A percentile compares a stretch with the other conserved stretches of the same genome.
Evolutionary conservation across 2,329 filamentous ascomycete species (phyloP).

Genomic region (Ophiostoma pallidulum): DNA sequence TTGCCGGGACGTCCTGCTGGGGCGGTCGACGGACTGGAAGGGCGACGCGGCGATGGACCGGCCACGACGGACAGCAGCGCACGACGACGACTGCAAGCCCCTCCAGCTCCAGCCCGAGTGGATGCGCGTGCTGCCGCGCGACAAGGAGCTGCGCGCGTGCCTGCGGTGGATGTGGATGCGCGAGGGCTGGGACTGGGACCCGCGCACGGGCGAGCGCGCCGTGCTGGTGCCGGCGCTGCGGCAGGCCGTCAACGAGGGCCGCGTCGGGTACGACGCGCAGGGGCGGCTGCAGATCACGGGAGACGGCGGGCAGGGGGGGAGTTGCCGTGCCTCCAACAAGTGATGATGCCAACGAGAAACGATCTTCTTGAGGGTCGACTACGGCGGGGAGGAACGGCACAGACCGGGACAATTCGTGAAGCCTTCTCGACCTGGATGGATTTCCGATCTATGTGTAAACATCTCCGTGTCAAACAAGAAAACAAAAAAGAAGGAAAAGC

Average conservation of each 20-base stretch:
- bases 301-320: not conserved
- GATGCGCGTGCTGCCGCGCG: conserved; percentile 72
- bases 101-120: conserved; percentile 88
- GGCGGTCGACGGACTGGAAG: conserved; percentile 55
- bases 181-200: conserved; percentile 77
- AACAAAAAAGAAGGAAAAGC: not conserved
- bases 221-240: conserved; percentile 44
- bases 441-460: too few relatives aligned
- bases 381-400: too few relatives aligned
- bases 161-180: conserved; percentile 87
- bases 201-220: conserved; percentile 53
- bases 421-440: too few relatives aligned
- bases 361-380: too few relatives aligned
- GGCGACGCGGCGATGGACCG: conserved; percentile 37
- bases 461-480: too few relatives aligned
- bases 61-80: conserved; percentile 20
- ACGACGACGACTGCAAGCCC: too few relatives aligned
- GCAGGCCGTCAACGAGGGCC: conserved; percentile 45
- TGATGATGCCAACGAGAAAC: too few relatives aligned
- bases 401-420: too few relatives aligned
- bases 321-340: too few relatives aligned
- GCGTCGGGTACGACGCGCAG: conserved; percentile 45
- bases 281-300: conserved; percentile 30
- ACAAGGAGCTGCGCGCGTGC: conserved; percentile 85
- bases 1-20: conserved; percentile 69